Percentiles rank a stretch among this genome's conserved stretches.
These are phyloP conservation scores for Anisogramma anomala DNA, from an alignment of 2,329 filamentous ascomycete species.

Conservation along the genomic window DNA sequence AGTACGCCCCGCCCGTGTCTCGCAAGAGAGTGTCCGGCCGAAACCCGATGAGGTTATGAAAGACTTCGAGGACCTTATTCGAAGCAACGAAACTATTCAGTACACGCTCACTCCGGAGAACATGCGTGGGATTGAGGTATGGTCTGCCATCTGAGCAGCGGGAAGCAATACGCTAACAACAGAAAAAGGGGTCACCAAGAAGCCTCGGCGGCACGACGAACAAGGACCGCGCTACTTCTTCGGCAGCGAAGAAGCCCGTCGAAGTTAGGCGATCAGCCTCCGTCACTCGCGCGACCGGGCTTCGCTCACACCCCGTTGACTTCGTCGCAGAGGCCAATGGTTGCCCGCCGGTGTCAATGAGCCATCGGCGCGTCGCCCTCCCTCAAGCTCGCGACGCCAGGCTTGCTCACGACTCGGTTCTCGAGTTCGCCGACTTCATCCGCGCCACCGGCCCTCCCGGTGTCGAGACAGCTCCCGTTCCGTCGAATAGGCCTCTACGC, in stretches of 20 bases:
- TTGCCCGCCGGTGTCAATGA: conserved; percentile 21
- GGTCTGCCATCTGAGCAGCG: conserved; percentile 19
- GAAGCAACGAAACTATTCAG: conserved; percentile 71
- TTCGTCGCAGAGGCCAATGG: conserved; percentile 16
- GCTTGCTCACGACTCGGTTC: conserved; percentile 56
- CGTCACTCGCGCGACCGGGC: conserved; percentile 24
- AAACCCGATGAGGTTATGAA: conserved; percentile 48
- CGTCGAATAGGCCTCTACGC: conserved; percentile 5
- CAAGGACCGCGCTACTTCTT: conserved; percentile 34
- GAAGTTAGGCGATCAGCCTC: conserved; percentile 26
- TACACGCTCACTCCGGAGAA: conserved; percentile 71
- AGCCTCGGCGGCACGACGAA: conserved; percentile 23
- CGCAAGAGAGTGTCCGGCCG: conserved; percentile 42
- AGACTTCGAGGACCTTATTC: conserved; percentile 68
- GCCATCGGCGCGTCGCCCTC: conserved; percentile 23
- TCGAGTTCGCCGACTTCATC: conserved; percentile 83
- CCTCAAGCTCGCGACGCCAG: conserved; percentile 59
- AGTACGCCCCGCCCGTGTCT: conserved; percentile 42
- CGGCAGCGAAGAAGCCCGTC: conserved; percentile 30
- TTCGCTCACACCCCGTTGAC: conserved; percentile 26
- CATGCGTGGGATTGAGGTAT: conserved; percentile 65
- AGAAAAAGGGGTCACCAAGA: conserved; percentile 10
- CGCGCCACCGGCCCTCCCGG: conserved; percentile 66
- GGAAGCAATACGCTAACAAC: conserved; percentile 2
- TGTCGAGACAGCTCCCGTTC: conserved; percentile 26